Percentiles rank a stretch among this genome's conserved stretches.
Evolutionary conservation across 768 basidiomycete genomes (phyloP).

Genomic region (Pluteus cervinus): DNA sequence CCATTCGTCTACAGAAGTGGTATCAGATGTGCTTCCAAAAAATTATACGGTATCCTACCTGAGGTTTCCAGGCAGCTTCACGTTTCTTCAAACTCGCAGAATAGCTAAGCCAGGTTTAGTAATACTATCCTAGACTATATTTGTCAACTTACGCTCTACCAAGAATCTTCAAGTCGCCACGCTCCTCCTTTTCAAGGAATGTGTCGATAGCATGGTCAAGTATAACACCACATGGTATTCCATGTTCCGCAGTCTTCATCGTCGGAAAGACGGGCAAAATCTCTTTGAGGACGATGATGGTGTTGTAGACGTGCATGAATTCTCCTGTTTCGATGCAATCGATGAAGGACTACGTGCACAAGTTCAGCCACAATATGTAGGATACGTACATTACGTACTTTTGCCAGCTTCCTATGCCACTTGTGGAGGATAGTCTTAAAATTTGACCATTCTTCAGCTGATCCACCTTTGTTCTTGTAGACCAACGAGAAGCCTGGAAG

Average conservation of each 20-base stretch:
- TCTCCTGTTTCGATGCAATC: conserved; percentile 83
- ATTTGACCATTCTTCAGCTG: conserved; percentile 51
- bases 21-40: background rate
- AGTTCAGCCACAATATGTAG: conserved; percentile 1
- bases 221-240: too few relatives aligned
- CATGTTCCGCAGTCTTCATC: conserved; percentile 49
- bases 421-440: conserved; percentile 73
- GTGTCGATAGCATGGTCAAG: conserved; percentile 59
- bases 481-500: conserved; percentile 68
- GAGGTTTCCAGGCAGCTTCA: conserved; percentile 46
- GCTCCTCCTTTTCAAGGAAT: conserved; percentile 69
- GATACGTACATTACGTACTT: conserved; percentile 33
- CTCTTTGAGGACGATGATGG: conserved; percentile 91
- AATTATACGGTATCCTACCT: conserved; percentile 16
- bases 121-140: conserved; percentile 2
- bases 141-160: conserved; percentile 56
- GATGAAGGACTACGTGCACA: conserved; percentile 52
- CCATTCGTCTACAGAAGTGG: conserved; percentile 19
- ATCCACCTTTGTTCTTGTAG: conserved; percentile 38
- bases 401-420: conserved; percentile 75
- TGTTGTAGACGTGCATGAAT: conserved; percentile 97
- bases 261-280: conserved; percentile 86
- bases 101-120: conserved; percentile 38
- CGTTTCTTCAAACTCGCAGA: conserved; percentile 71
- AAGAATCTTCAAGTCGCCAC: conserved; percentile 79